Base-by-base conservation (phyloP, 148 eudicot species). In the Nepenthes mirabilis region DNA sequence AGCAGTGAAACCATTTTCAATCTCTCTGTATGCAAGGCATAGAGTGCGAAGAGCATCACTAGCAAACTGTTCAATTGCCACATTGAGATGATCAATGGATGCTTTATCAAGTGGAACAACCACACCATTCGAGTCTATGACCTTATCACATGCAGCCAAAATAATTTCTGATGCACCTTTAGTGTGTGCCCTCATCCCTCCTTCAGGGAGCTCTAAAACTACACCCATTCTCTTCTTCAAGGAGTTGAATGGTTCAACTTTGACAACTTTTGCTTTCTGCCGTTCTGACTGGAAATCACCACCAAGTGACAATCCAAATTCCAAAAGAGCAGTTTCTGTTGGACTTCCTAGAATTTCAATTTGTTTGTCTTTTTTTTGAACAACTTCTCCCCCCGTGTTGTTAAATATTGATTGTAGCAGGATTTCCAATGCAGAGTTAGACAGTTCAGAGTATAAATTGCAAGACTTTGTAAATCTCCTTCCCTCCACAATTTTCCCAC, bases 111-210 rank as follows among this genome's bases (percentile, higher is more conserved):
- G 74, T 50, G 87, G 72, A 51, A 84, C 80, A 64, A 76, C 78
- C 62, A 67, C 72, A 1, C 95, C 90, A 52, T 71, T 70, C 14
- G 80, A 64, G 60, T 82, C 67, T 35, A 87, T 48, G 60, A 68
- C 65, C 57, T 63, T 87, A 61, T 82, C 83, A 74, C 95, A 87
- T 53, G 90, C 83, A 70, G 82, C 77, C 73, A 87, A 61, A 59
- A 87, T 69, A 64, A 87, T 87, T 67, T 87, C 95, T 43, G 95
- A 87, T 35, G 90, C 95, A 62, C 95, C 95, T 72, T 87, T 87
- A 54, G 81, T 75, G 63, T 87, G 95, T 53, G 83, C 85, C 56
- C 86, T 71, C 36, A 77, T 68, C 60, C 74, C 72, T 70, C 74
- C 85, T 58, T 62, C 79, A 36, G 85, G 90, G 61, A 83, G 73